Conservation (phyloP, 768 basidiomycete genomes). For the Naganishia randhawae region DNA sequence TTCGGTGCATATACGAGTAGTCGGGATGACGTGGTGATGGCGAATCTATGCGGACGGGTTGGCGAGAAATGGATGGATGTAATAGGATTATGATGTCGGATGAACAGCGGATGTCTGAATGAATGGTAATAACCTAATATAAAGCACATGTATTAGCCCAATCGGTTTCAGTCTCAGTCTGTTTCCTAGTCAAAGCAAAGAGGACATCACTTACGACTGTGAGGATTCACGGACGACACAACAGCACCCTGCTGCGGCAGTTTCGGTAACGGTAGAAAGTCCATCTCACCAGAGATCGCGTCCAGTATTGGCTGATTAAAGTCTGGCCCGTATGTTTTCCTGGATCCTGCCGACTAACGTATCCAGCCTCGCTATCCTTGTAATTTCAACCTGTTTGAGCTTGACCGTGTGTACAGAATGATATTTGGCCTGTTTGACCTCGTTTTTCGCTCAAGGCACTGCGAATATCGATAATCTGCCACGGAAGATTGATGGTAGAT, state of each 20-base stretch:
- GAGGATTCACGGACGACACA: conserved; percentile 40
- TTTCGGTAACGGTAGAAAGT: conserved; percentile 43
- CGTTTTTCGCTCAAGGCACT: background rate
- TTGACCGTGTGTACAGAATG: background rate
- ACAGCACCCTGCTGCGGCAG: conserved; percentile 42
- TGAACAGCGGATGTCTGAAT: conserved; percentile 60
- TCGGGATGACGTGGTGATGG: conserved; percentile 87
- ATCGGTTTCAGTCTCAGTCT: too few relatives aligned
- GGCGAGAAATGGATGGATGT: conserved; percentile 90
- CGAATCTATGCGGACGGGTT: conserved; percentile 84
- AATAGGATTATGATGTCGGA: conserved; percentile 95
- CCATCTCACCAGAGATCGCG: conserved; percentile 32
- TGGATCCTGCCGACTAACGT: background rate
- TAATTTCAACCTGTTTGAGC: background rate
- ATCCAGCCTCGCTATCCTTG: background rate
- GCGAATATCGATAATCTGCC: background rate
- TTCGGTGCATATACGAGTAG: conserved; percentile 94
- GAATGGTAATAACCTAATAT: conserved; percentile 42
- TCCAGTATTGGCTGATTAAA: background rate
- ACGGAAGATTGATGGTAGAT: background rate
- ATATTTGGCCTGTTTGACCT: background rate
- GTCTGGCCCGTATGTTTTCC: background rate
- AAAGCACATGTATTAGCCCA: background rate
- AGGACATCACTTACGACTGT: conserved; percentile 36
- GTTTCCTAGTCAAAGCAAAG: background rate